Evolutionary conservation across 2,329 filamentous ascomycete species (phyloP).

Genomic region (Paradendryphiella salina): DNA sequence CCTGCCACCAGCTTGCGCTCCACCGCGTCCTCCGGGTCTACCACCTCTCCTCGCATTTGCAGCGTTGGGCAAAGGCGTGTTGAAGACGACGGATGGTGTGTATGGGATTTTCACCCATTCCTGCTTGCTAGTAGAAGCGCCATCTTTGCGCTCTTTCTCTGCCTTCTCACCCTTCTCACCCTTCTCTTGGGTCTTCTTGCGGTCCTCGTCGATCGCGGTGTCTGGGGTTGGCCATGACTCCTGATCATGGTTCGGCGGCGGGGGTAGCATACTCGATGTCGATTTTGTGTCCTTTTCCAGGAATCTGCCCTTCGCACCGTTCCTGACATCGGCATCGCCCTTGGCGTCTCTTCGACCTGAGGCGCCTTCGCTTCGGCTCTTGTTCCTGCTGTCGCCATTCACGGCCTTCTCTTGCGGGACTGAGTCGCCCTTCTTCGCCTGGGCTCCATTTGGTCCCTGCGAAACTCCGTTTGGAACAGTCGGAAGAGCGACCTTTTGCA

Average conservation of each 20-base stretch:
- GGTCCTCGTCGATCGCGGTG: slow-evolving; percentile 73
- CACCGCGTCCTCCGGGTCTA: slow-evolving; percentile 59
- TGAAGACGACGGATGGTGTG: slow-evolving; percentile 82
- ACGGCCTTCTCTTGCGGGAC: slow-evolving; percentile 26
- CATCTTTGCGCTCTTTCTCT: slow-evolving; percentile 64
- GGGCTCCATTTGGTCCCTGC: slow-evolving; percentile 12
- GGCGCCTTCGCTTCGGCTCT: slow-evolving; percentile 29
- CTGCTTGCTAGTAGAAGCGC: slow-evolving; percentile 62
- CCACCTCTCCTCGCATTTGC: slow-evolving; percentile 45
- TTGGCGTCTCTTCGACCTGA: slow-evolving; percentile 34
- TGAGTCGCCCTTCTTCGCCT: slow-evolving; percentile 33
- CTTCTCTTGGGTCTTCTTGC: slow-evolving; percentile 71
- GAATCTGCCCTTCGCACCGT: slow-evolving; percentile 31
- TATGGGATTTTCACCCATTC: slow-evolving; percentile 86
- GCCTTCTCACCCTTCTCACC: slow-evolving; percentile 69
- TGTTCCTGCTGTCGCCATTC: slow-evolving; percentile 24
- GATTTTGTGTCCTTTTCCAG: slow-evolving; percentile 37
- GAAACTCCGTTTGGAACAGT: slow-evolving; percentile 26
- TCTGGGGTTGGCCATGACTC: slow-evolving; percentile 90
- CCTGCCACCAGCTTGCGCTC: slow-evolving; percentile 59
- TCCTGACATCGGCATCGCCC: slow-evolving; percentile 34
- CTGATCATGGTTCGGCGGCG: slow-evolving; percentile 74
- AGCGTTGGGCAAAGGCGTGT: slow-evolving; percentile 71
- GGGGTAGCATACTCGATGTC: slow-evolving; percentile 41
- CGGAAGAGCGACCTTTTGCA: slow-evolving; percentile 50